These are phyloP conservation scores for Cercospora sp. DNA, from an alignment of 2,329 filamentous ascomycete genomes.

Conservation along the genomic window DNA sequence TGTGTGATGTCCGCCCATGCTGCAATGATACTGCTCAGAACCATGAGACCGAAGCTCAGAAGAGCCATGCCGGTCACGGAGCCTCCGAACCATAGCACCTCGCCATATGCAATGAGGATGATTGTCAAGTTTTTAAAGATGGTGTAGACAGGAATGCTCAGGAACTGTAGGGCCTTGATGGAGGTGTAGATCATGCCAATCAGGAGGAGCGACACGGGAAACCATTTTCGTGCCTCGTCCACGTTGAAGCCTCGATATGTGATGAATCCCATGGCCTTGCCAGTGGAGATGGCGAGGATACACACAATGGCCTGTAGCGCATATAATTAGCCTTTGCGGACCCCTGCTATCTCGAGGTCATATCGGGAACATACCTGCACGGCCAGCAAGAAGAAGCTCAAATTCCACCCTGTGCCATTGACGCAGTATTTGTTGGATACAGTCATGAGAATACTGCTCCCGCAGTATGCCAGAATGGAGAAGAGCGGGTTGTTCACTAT, in stretches of 20 bases:
- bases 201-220: conserved; percentile 90
- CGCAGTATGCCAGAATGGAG: conserved; percentile 86
- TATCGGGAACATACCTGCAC: conserved; percentile 71
- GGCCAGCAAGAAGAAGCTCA: conserved; percentile 92
- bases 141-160: conserved; percentile 97
- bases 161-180: conserved; percentile 91
- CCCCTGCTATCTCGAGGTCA: not conserved
- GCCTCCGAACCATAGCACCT: conserved; percentile 97
- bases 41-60: conserved; percentile 95
- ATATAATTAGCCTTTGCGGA: conserved; percentile 16
- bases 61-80: conserved; percentile 83
- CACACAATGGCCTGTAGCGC: conserved; percentile 76
- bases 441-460: conserved; percentile 98
- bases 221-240: conserved; percentile 94
- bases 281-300: conserved; percentile 76
- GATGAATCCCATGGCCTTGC: conserved; percentile 80
- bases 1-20: conserved; percentile 97
- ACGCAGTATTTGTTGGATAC: conserved; percentile 99
- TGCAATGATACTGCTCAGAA: conserved; percentile 88
- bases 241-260: conserved; percentile 80
- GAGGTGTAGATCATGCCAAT: conserved; percentile 99
- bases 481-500: conserved; percentile 67
- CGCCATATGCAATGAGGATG: conserved; percentile 96
- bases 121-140: conserved; percentile 99
- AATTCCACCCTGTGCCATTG: conserved; percentile 85